phyloP scores from a whole-genome alignment of 164 flowering plant genomes.

The Paratinospora sagittata region DNA sequence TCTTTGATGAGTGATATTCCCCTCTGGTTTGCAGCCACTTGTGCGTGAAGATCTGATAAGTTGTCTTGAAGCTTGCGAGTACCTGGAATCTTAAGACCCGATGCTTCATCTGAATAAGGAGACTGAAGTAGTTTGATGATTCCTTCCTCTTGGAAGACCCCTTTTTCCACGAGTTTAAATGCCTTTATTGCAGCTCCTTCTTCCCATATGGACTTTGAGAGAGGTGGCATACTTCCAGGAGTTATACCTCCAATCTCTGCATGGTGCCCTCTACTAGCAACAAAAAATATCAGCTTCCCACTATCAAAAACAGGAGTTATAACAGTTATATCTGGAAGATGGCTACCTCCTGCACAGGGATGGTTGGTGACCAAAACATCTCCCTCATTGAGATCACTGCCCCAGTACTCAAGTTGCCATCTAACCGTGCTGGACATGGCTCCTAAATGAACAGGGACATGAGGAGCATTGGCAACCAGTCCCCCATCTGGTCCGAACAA shows the following conservation, averaged over 20 bases:
- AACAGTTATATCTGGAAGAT: conserved; percentile 97
- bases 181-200: conserved; percentile 99
- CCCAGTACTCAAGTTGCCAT: conserved; percentile 94
- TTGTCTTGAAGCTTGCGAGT: conserved; percentile 92
- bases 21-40: conserved; percentile 96
- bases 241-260: conserved; percentile 99
- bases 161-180: conserved; percentile 92
- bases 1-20: conserved; percentile 91
- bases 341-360: conserved; percentile 97
- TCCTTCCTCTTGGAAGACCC: conserved; percentile 90
- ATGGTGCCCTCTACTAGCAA: conserved; percentile 98
- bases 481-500: conserved; percentile 96
- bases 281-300: conserved; percentile 78
- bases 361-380: conserved; percentile 95
- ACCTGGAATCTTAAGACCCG: conserved; percentile 56
- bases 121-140: conserved; percentile 63
- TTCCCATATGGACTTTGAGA: conserved; percentile 89
- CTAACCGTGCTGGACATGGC: conserved; percentile 97
- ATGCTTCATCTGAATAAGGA: conserved; percentile 47
- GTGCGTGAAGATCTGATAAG: conserved; percentile 92
- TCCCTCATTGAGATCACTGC: conserved; percentile 71
- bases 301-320: conserved; percentile 84
- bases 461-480: conserved; percentile 97
- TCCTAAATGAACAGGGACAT: conserved; percentile 96
- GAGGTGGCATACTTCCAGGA: conserved; percentile 99